These are phyloP conservation scores for Trichoderma semiorbis DNA, from an alignment of 2,329 filamentous ascomycete species.

Conservation along the genomic window DNA sequence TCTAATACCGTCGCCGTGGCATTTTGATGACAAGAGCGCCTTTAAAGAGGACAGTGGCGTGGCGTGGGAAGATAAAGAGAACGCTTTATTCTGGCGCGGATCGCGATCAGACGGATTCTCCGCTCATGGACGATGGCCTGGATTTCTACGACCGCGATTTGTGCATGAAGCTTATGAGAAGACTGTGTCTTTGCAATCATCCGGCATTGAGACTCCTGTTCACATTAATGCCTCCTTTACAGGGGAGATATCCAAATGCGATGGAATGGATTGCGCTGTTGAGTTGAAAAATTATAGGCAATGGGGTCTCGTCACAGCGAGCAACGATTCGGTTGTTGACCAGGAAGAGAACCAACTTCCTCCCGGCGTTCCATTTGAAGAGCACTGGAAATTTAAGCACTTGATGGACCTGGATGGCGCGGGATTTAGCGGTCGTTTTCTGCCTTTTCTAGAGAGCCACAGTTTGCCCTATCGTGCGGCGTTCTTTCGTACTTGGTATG, in stretches of 20 bases:
- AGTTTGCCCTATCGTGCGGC: constrained; percentile 62
- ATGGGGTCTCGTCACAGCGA: constrained; percentile 35
- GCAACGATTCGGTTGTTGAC: background rate
- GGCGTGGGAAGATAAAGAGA: constrained; percentile 45
- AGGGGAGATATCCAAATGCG: constrained; percentile 38
- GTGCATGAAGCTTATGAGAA: constrained; percentile 50
- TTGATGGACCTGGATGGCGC: constrained; percentile 71
- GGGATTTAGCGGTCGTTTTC: constrained; percentile 60
- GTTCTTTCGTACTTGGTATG: constrained; percentile 63
- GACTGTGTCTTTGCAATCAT: constrained; percentile 23
- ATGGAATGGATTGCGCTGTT: constrained; percentile 43
- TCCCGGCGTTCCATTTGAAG: constrained; percentile 22
- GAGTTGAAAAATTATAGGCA: constrained; percentile 35
- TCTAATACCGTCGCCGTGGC: constrained; percentile 53
- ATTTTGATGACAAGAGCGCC: constrained; percentile 54
- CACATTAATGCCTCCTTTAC: constrained; percentile 38
- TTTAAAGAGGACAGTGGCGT: constrained; percentile 46
- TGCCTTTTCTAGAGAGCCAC: constrained; percentile 64
- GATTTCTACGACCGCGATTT: constrained; percentile 67
- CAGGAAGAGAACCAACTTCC: background rate
- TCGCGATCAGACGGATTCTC: constrained; percentile 53
- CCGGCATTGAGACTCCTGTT: constrained; percentile 29
- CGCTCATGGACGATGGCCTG: constrained; percentile 46
- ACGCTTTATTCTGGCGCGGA: constrained; percentile 54
- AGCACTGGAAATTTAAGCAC: constrained; percentile 58